phyloP scores from a whole-genome alignment of 768 basidiomycete species.

The Leccinum ochraceum region DNA sequence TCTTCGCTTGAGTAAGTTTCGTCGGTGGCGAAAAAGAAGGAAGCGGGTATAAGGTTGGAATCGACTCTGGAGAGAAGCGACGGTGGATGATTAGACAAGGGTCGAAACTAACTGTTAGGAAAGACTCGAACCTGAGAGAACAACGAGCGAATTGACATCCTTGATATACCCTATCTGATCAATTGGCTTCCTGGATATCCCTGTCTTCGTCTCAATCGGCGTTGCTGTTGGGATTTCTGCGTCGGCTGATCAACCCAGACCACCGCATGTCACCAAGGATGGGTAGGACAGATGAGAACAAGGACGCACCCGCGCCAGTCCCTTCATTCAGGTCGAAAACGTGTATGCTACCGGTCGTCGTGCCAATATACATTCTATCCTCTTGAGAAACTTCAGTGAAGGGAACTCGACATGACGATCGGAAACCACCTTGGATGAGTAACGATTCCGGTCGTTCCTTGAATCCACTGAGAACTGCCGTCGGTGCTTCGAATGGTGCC shows the following conservation, averaged over 20 bases:
- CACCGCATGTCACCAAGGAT: constrained; percentile 19
- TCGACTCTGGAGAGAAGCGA: constrained; percentile 52
- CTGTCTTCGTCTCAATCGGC: constrained; percentile 66
- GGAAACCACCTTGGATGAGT: constrained; percentile 28
- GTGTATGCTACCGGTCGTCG: constrained; percentile 54
- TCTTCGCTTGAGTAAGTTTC: constrained; percentile 72
- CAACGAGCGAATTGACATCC: constrained; percentile 82
- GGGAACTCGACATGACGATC: background rate
- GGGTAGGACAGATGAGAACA: constrained; percentile 19
- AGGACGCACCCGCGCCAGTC: constrained; percentile 40
- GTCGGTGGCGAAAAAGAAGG: constrained; percentile 72
- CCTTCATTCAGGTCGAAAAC: constrained; percentile 48
- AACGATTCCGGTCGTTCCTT: constrained; percentile 40
- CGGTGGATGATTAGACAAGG: background rate
- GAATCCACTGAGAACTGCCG: constrained; percentile 30
- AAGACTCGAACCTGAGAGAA: constrained; percentile 69
- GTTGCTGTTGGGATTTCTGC: constrained; percentile 20
- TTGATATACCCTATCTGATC: constrained; percentile 88
- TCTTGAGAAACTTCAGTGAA: constrained; percentile 35
- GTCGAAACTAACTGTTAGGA: background rate
- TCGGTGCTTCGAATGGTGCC: constrained; percentile 35
- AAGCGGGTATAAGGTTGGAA: constrained; percentile 73
- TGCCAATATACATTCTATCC: constrained; percentile 63
- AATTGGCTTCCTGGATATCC: constrained; percentile 65
- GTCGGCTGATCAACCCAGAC: constrained; percentile 7